These are phyloP conservation scores for Aspergillus oerlinghausenensis DNA, from an alignment of 2,329 filamentous ascomycete genomes.

Conservation along the genomic window DNA sequence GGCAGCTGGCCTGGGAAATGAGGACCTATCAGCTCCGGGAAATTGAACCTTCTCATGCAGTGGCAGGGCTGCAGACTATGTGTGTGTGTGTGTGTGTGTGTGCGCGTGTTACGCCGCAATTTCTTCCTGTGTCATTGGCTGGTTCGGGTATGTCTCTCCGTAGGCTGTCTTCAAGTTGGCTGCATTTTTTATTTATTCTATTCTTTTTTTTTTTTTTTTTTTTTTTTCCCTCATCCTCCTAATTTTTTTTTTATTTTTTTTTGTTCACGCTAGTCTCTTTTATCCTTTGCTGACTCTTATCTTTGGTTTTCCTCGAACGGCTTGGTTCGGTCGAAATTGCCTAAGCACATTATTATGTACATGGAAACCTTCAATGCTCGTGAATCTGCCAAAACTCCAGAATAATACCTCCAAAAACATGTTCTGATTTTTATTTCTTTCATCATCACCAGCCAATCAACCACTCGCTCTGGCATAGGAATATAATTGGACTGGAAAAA, in stretches of 20 bases:
- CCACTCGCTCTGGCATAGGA: not conserved
- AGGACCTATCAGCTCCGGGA: slow-evolving; percentile 12
- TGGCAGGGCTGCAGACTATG: slow-evolving; percentile 13
- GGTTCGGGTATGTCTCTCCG: not conserved
- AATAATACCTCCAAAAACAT: not conserved
- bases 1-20: not conserved
- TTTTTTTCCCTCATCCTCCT: not conserved
- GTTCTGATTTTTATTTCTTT: not conserved
- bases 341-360: not conserved
- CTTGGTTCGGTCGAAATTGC: not conserved
- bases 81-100: not conserved
- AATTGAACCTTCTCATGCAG: slow-evolving; percentile 12
- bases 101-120: slow-evolving; percentile 1
- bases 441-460: not conserved
- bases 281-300: not conserved
- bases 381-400: not conserved
- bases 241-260: too few species aligned
- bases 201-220: slow-evolving; percentile 2
- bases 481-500: not conserved
- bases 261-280: not conserved
- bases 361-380: not conserved
- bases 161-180: not conserved
- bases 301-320: not conserved
- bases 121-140: not conserved
- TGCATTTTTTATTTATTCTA: slow-evolving; percentile 1